phyloP scores from a whole-genome alignment of 148 eudicot species.

The Chenopodium suecicum region DNA sequence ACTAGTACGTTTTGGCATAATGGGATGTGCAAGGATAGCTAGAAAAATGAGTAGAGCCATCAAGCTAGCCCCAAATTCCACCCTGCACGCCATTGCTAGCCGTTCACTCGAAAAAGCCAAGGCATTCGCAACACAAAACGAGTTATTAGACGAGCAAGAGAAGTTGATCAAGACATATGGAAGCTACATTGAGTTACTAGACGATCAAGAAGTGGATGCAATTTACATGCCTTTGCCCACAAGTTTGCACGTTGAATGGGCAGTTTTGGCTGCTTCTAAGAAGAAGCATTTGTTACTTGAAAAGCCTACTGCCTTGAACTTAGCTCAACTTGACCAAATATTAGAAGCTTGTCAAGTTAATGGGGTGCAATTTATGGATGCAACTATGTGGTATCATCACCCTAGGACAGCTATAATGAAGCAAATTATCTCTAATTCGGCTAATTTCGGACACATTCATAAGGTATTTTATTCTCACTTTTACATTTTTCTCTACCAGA shows the following conservation, averaged over 20 bases:
- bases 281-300: constrained; percentile 59
- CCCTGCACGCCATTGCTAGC: constrained; percentile 46
- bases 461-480: constrained; percentile 6
- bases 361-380: constrained; percentile 63
- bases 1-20: constrained; percentile 19
- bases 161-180: constrained; percentile 38
- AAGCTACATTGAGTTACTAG: constrained; percentile 44
- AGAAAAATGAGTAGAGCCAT: constrained; percentile 55
- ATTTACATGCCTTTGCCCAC: constrained; percentile 63
- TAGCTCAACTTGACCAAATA: constrained; percentile 38
- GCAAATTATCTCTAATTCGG: constrained; percentile 34
- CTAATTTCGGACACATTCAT: constrained; percentile 36
- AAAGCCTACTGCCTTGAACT: constrained; percentile 58
- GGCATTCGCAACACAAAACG: constrained; percentile 32
- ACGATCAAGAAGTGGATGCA: constrained; percentile 55
- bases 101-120: constrained; percentile 50
- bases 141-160: constrained; percentile 7
- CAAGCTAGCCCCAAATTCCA: constrained; percentile 38
- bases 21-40: constrained; percentile 46
- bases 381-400: constrained; percentile 63
- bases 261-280: constrained; percentile 45
- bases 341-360: constrained; percentile 42
- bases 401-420: constrained; percentile 57
- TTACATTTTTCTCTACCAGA: too few species aligned
- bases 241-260: constrained; percentile 45